phyloP scores from a whole-genome alignment of 768 basidiomycete species.

The Boletus tylopilopsis region DNA sequence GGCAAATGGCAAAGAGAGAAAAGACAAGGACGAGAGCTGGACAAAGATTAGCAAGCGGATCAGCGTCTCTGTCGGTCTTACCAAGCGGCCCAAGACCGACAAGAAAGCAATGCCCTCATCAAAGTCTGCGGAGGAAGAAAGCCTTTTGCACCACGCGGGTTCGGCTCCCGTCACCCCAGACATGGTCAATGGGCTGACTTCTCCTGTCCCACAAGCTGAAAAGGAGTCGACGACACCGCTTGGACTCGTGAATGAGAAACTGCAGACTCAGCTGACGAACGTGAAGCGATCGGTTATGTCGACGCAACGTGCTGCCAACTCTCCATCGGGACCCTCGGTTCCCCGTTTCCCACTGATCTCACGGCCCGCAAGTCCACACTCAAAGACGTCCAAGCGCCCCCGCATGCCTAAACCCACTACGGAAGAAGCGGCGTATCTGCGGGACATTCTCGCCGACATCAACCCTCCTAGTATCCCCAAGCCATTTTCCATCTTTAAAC shows the following conservation, averaged over 20 bases:
- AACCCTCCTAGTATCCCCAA: slow-evolving; percentile 38
- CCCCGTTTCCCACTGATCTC: slow-evolving; percentile 23
- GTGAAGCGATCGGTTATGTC: slow-evolving; percentile 26
- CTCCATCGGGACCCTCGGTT: slow-evolving; percentile 15
- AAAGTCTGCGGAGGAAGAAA: slow-evolving; percentile 25
- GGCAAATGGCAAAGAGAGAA: slow-evolving; percentile 34
- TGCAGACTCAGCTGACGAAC: slow-evolving; percentile 22
- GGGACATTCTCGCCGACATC: slow-evolving; percentile 64
- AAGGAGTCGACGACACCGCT: slow-evolving; percentile 22
- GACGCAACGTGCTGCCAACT: slow-evolving; percentile 18
- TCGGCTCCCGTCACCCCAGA: slow-evolving; percentile 10
- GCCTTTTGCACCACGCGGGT: slow-evolving; percentile 3
- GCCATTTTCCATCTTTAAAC: slow-evolving; percentile 51
- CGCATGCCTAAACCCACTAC: slow-evolving; percentile 52
- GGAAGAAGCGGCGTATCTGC: slow-evolving; percentile 64
- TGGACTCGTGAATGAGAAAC: slow-evolving; percentile 24
- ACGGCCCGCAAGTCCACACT: slow-evolving; percentile 32
- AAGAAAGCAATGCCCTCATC: slow-evolving; percentile 28
- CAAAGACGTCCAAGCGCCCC: slow-evolving; percentile 37
- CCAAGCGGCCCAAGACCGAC: slow-evolving; percentile 31
- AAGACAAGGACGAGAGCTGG: slow-evolving; percentile 49
- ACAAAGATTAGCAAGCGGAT: slow-evolving; percentile 62
- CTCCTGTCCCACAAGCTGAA: slow-evolving; percentile 9
- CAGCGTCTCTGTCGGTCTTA: slow-evolving; percentile 52
- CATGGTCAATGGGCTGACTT: neutral